Base-by-base conservation (phyloP, 2,329 filamentous ascomycete genomes). In the Fusarium sp. region DNA sequence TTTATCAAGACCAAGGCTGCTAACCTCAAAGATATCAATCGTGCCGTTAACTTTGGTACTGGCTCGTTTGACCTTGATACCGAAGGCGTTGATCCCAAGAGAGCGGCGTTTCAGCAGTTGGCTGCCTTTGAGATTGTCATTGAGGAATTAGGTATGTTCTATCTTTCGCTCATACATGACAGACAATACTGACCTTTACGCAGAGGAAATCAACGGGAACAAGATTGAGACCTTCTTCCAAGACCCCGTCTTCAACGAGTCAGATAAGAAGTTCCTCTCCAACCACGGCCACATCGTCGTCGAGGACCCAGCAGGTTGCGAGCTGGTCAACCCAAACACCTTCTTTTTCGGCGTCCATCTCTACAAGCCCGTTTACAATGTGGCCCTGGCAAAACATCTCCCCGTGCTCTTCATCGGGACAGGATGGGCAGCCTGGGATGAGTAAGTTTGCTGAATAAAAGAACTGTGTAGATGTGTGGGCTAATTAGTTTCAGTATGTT, bases 331-430 rank as follows among this genome's bases (percentile, higher is more conserved):
- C 17, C 47, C 73, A 0, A 71, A 77, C 0, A 84, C 86, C 0
- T 74, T 92, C 2, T 79, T 90, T 3, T 92, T 86, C 66, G 89
- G 87, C 2, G 82, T 91, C 0, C 89, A 91, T 50, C 81, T 89
- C 59, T 88, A 88, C 57, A 80, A 79, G 22, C 80, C 78, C 37
- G 82, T 85, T 40, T 92, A 87, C 49, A 79, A 83, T 22, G 74
- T 80, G 7, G 81, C 87, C 0, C 76, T 92, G 3, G 70, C 78
- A 3, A 72, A 76, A 0, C 66, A 76, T 1, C 68, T 81, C 2
- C 89, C 89, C 0, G 82, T 79, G 1, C 71, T 90, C 3, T 86
- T 89, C 14, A 81, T 92, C 15, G 89, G 89, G 0, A 89, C 86
- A 0, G 79, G 80, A 0, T 83, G 81, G 72, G 78, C 82, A 10